Percentiles rank a stretch among this genome's conserved stretches.
Conservation (phyloP, 1,139 yeast species). For the Arxiozyma telluris region DNA sequence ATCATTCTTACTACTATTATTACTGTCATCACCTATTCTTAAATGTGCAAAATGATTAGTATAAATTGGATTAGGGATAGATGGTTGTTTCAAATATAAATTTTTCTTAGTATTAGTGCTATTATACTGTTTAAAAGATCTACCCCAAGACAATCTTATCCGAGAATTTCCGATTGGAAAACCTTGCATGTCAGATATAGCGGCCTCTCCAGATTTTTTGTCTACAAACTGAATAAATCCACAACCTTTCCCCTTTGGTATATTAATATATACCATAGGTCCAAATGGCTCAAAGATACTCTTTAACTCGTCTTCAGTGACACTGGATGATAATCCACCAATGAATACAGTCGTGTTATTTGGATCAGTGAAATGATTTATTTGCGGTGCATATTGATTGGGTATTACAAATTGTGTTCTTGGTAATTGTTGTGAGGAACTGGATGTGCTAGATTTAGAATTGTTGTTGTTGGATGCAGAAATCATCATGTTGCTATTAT, state of each 20-base stretch:
- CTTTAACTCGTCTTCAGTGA: conserved; percentile 50
- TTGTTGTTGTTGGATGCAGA: not conserved
- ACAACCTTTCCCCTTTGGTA: conserved; percentile 63
- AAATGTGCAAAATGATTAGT: not conserved
- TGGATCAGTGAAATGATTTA: conserved; percentile 52
- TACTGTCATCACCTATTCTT: not conserved
- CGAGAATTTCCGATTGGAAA: conserved; percentile 60
- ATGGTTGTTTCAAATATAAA: not conserved
- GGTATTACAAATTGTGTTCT: conserved; percentile 21
- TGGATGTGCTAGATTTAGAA: not conserved
- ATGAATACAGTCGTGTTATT: conserved; percentile 67
- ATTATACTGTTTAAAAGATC: conserved; percentile 25
- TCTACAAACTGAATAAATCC: conserved; percentile 61
- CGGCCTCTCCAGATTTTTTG: conserved; percentile 62
- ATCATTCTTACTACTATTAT: not conserved
- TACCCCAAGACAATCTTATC: conserved; percentile 67
- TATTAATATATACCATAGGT: conserved; percentile 52
- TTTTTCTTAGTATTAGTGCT: not conserved
- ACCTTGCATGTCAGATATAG: conserved; percentile 67
- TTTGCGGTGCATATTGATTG: conserved; percentile 30
- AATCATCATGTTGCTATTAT: conserved; percentile 7
- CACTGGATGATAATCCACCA: conserved; percentile 56
- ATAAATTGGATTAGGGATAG: not conserved
- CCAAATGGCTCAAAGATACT: conserved; percentile 61
- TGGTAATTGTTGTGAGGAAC: not conserved